Base-by-base conservation (phyloP, 768 basidiomycete genomes). In the Jaapia argillacea region DNA sequence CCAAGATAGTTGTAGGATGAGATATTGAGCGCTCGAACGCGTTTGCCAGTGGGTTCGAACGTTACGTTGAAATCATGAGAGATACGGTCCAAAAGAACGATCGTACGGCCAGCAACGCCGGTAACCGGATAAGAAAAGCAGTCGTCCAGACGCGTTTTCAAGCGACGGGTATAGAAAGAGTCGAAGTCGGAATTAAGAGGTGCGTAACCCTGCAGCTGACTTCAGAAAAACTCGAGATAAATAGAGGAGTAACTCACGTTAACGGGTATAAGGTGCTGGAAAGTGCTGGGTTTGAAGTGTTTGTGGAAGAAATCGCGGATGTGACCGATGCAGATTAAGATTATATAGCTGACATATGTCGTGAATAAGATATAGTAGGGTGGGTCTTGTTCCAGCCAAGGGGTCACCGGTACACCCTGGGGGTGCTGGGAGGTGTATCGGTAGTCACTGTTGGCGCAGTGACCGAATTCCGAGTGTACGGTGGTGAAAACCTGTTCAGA, bases 1-100 rank as follows among this genome's bases (percentile, higher is more conserved):
- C 96, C 96, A 54, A 99, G 89, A 59, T 98, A 99, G 66, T 98
- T 99, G 70, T 99, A 99, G 5, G 91, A 96, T 1, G 92, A 93
- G 51, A 98, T 85, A 61, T 99, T 99, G 53, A 99, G 82, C 0
- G 83, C 86, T 42, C 93, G 87, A 0, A 89, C 92, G 21, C 72
- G 75, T 1, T 70, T 75, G 46, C 92, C 94, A 2, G 88, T 85
- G 53, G 82, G 69, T 40, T 77, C 63, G 47, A 87, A 82, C 3
- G 81, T 82, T 56, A 75, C 69, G 64, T 91, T 87, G 67, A 84
- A 81, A 63, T 96, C 85, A 40, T 74, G 64, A 10, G 89, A 86
- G 50, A 76, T 71, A 36, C 94, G 85, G 65, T 98, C 90, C 40
- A 90, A 74, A 45, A 86, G 71, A 36, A 80, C 61, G 56, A 96